Evolutionary conservation across 495 filamentous ascomycete species (phyloP).

Genomic region (Sabuloglossum arenarium): DNA sequence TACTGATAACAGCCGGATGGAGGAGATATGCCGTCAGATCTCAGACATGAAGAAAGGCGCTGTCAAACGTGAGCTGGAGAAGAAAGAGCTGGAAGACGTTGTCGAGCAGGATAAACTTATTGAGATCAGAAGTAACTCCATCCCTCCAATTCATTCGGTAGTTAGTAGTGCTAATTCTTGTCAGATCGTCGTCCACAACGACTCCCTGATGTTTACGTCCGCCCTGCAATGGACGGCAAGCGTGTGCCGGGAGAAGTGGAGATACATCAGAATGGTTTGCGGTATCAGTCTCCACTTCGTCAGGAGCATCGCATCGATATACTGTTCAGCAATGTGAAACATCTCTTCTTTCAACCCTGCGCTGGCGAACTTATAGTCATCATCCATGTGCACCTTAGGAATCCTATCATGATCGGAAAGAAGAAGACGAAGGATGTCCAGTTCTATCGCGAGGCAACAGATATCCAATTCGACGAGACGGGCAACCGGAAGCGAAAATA

Average conservation of each 20-base stretch:
- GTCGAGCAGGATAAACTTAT: conserved; percentile 95
- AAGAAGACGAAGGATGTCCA: conserved; percentile 98
- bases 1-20: conserved; percentile 66
- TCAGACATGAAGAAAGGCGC: conserved; percentile 84
- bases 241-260: conserved; percentile 87
- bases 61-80: conserved; percentile 82
- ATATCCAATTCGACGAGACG: conserved; percentile 98
- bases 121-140: conserved; percentile 54
- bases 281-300: conserved; percentile 76
- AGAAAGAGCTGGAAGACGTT: conserved; percentile 99
- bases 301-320: conserved; percentile 72
- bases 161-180: conserved; percentile 13
- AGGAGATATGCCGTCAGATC: conserved; percentile 74
- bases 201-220: conserved; percentile 80
- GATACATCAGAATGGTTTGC: conserved; percentile 96
- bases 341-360: conserved; percentile 96
- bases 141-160: conserved; percentile 2
- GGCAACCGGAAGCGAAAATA: conserved; percentile 95
- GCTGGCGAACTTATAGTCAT: conserved; percentile 91
- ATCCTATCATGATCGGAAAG: conserved; percentile 96
- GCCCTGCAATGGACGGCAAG: conserved; percentile 87
- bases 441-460: conserved; percentile 94
- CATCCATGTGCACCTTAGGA: conserved; percentile 93
- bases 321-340: conserved; percentile 95
- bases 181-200: conserved; percentile 68